Percentiles rank a stretch among this genome's conserved stretches.
Conservation (phyloP, 371 early-diverging fungal species). For the Syncephalastrum contaminatum region DNA sequence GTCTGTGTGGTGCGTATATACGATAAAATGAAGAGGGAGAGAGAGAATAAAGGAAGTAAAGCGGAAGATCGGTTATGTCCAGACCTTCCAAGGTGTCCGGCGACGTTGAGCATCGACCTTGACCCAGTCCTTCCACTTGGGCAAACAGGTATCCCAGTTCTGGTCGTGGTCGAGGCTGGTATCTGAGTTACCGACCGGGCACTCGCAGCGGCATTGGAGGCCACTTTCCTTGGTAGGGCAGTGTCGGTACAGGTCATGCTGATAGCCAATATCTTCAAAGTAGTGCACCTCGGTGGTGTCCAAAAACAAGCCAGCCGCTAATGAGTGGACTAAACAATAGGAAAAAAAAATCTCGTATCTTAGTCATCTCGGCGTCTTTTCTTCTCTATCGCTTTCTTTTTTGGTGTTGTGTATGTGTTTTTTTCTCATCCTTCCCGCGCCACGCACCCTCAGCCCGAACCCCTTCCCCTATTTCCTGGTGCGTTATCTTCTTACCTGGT, state of each 20-base stretch:
- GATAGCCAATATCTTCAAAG: conserved; percentile 90
- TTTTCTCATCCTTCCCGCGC: not conserved
- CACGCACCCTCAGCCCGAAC: not conserved
- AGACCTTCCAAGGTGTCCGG: conserved; percentile 14
- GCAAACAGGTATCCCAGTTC: conserved; percentile 44
- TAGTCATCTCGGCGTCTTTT: not conserved
- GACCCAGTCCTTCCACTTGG: conserved; percentile 39
- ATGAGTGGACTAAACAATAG: conserved; percentile 70
- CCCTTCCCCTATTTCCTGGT: not conserved
- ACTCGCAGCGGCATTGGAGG: conserved; percentile 41
- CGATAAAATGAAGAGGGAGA: too few relatives aligned
- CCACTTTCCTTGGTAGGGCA: conserved; percentile 59
- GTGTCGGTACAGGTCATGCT: conserved; percentile 72
- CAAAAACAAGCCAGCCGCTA: conserved; percentile 86
- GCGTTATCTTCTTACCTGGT: conserved; percentile 33
- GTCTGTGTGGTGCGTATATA: too few relatives aligned
- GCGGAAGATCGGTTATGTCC: conserved; percentile 5
- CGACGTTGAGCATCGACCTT: conserved; percentile 21
- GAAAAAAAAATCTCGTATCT: not conserved
- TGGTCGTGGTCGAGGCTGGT: conserved; percentile 47
- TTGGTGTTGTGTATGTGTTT: too few relatives aligned
- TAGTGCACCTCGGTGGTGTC: conserved; percentile 84
- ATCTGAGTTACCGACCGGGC: conserved; percentile 38
- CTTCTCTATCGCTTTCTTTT: not conserved
- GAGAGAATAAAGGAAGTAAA: too few relatives aligned